Evolutionary conservation across 2,329 filamentous ascomycete genomes (phyloP).

Genomic region (Colletotrichum sp.): DNA sequence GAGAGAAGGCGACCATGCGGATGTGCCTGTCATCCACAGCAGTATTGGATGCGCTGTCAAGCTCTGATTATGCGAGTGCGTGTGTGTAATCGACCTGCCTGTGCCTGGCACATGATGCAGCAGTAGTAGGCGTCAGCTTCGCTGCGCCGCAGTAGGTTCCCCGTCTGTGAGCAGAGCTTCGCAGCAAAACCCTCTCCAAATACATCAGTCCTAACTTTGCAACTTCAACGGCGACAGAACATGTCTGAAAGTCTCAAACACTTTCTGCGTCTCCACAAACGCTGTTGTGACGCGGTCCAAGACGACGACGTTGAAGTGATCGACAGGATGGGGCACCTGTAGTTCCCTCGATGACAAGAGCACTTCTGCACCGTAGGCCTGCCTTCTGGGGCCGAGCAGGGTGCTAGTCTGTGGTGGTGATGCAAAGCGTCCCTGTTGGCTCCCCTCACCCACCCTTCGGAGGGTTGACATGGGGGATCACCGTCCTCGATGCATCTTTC

Average conservation of each 20-base stretch:
- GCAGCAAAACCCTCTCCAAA: background rate
- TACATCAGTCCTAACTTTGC: background rate
- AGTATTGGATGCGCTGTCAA: background rate
- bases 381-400: background rate
- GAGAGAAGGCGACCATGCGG: background rate
- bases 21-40: background rate
- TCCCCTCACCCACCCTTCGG: background rate
- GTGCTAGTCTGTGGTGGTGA: background rate
- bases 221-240: background rate
- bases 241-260: background rate
- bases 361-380: background rate
- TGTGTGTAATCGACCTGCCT: background rate
- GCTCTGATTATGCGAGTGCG: background rate
- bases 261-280: background rate
- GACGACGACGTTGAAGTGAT: background rate
- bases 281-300: slow-evolving; percentile 1
- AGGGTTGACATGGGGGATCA: slow-evolving; percentile 9
- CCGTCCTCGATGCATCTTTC: slow-evolving; percentile 17
- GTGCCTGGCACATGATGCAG: background rate
- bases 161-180: background rate
- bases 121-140: background rate
- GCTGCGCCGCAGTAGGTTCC: background rate
- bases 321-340: background rate
- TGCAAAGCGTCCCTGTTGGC: slow-evolving; percentile 10
- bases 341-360: background rate